A percentile compares a stretch with the other conserved stretches of the same genome.
Conservation (phyloP, 2,329 filamentous ascomycete genomes). For the Whalleya microplaca region DNA sequence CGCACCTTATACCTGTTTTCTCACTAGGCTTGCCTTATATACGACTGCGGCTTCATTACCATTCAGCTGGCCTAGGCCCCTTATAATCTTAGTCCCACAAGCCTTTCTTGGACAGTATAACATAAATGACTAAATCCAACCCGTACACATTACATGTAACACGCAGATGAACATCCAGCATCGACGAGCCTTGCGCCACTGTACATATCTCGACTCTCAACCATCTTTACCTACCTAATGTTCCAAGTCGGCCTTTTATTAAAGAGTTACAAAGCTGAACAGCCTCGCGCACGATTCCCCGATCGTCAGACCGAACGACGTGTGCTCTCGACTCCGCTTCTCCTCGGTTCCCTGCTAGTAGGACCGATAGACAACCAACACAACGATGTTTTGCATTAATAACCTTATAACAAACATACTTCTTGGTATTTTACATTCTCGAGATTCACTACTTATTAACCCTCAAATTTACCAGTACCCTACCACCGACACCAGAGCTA, state of each 20-base stretch:
- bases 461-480: neutral
- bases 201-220: neutral
- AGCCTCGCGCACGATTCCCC: neutral
- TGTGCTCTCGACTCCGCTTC: neutral
- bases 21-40: no score
- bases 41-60: no score
- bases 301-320: neutral
- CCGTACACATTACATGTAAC: no score
- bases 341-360: neutral
- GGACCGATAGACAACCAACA: neutral
- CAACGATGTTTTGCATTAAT: neutral
- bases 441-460: neutral
- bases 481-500: neutral
- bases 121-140: no score
- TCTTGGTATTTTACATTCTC: neutral
- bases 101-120: no score
- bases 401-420: no score
- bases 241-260: neutral
- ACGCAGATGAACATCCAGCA: neutral
- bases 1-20: no score
- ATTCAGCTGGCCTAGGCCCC: no score
- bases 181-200: neutral
- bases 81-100: no score
- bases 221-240: neutral
- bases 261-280: neutral